Percentiles rank a stretch among this genome's conserved stretches.
Conservation (phyloP, 305 asterid species). For the Fraxinus nigra region DNA sequence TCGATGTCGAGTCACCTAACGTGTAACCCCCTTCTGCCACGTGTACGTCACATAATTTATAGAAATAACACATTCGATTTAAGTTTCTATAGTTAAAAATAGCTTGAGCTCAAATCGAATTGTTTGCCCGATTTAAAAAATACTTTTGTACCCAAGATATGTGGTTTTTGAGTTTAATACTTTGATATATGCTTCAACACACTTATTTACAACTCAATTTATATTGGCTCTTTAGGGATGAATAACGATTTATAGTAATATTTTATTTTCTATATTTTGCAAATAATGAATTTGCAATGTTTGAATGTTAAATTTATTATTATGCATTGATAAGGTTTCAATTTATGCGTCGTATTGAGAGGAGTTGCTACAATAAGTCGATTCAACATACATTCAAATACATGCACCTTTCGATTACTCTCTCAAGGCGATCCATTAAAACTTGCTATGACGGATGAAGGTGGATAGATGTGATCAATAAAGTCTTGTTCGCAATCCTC, state of each 20-base stretch:
- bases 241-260: not conserved
- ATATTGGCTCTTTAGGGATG: not conserved
- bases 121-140: not conserved
- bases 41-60: not conserved
- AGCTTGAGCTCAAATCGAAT: not conserved
- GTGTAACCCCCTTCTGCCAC: not conserved
- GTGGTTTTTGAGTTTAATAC: not conserved
- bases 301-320: not conserved
- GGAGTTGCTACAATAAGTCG: not conserved
- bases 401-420: not conserved
- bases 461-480: not conserved
- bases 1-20: not conserved
- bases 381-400: not conserved
- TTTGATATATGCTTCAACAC: not conserved
- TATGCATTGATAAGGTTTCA: not conserved
- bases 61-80: not conserved
- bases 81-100: not conserved
- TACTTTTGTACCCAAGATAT: not conserved
- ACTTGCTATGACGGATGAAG: not conserved
- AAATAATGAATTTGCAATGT: not conserved
- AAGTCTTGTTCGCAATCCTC: not conserved
- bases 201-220: not conserved
- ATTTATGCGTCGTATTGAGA: not conserved
- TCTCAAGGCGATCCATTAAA: not conserved
- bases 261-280: not conserved